Base-by-base conservation (phyloP, 306 rosid species). In the Glycine soja region DNA sequence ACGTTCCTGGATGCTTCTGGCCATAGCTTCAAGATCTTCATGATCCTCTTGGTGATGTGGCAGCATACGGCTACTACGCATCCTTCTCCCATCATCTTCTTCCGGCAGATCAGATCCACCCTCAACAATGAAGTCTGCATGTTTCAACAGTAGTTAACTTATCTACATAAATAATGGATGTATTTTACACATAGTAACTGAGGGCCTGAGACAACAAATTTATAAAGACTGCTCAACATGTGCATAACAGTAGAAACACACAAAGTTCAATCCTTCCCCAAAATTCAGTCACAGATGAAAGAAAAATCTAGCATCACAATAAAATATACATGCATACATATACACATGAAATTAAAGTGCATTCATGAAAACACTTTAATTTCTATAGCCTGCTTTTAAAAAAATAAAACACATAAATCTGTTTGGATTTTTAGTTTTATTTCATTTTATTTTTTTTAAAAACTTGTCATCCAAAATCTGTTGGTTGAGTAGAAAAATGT, bases 11-110 rank as follows among this genome's bases (percentile, higher is more conserved):
- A 93, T 90, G 64, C 91, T 89, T 80, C 90, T 89, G 46, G 88
- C 99, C 70, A 96, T 56, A 6, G 86, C 98, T 83, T 96, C 99
- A 73, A 90, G 89, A 87, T 96, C 99, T 76, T 96, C 98, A 50
- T 92, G 92, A 1, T 96, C 98, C 36, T 92, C 94, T 54, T 93
- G 86, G 45, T 81, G 94, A 48, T 87, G 92, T 3, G 90, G 89
- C 80, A 87, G 71, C 77, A 91, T 80, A 57, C 90, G 88, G 4
- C 88, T 89, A 42, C 74, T 81, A 61, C 75, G 94, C 85, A 80
- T 81, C 81, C 97, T 85, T 81, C 97, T 85, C 79, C 88, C 80
- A 70, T 46, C 98, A 68, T 87, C 95, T 46, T 96, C 99, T 11
- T 90, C 97, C 0, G 93, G 97, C 58, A 93, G 45, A 51, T 90